Base-by-base conservation (phyloP, 2,329 filamentous ascomycete species). In the Calonectria naviculata region DNA sequence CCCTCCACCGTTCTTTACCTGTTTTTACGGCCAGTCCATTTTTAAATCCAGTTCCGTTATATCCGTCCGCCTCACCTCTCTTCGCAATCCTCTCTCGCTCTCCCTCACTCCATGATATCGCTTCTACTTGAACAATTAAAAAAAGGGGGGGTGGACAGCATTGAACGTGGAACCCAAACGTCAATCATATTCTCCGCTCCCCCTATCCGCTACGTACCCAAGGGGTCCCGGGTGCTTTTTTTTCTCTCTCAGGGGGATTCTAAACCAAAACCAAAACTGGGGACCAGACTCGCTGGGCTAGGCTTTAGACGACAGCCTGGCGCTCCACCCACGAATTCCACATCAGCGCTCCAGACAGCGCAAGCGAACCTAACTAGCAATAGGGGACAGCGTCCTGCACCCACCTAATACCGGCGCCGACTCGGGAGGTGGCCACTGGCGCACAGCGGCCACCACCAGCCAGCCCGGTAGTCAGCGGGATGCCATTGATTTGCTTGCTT, bases 251-350 rank as follows among this genome's bases (percentile, higher is more conserved):
- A 47, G 52, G 52, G 64, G 64, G 28, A 46, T 28, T 67, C 41
- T 29, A 38, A 26, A 38, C 44, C 61, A 46, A 49, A 42, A 29
- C 62, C 42, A 36, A 58, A 64, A 49, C 61, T 64, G 56, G 56
- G 38, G 38, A 29, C 52, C 28, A 34, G 28, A 28, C 24, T 44
- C 56, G 17, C 36, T 61, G 38, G 56, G 28, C 62, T 54, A 65
- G 47, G 44, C 47, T 54, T 42, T 65, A 49, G 36, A 65, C 64
- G 47, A 44, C 49, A 41, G 52, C 24, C 31, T 19, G 41, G 64
- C 42, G 19, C 31, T 46, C 58, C 58, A 56, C 47, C 36, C 36
- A 29, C 28, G 44, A 68, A 56, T 68, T 56, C 38, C 65, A 67
- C 47, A 58, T 26, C 52, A 49, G 58, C 66, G 58, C 46, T 68